Evolutionary conservation across 164 flowering plant species (phyloP).

Genomic region (Berberis thunbergii): DNA sequence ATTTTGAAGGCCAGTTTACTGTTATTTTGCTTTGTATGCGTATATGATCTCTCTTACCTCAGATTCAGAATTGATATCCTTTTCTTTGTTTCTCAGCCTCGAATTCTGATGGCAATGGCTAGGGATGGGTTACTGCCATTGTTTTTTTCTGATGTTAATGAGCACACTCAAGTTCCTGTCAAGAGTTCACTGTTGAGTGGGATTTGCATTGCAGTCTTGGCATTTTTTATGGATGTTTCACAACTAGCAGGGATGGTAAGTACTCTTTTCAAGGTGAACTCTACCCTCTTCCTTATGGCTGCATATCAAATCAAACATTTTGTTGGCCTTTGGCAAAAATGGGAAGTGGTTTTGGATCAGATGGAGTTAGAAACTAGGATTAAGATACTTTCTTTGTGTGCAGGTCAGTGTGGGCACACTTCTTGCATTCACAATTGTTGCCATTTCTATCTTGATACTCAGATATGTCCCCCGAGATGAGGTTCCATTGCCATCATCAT

Average conservation of each 20-base stretch:
- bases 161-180: background rate
- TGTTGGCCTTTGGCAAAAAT: background rate
- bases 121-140: slow-evolving; percentile 65
- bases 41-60: background rate
- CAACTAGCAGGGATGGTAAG: slow-evolving; percentile 48
- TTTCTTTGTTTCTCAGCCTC: background rate
- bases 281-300: background rate
- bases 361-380: background rate
- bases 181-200: slow-evolving; percentile 44
- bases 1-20: too few species aligned
- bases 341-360: background rate
- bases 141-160: background rate
- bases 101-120: background rate
- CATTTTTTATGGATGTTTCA: background rate
- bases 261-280: slow-evolving; percentile 2
- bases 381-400: slow-evolving; percentile 6
- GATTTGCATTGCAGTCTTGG: slow-evolving; percentile 5
- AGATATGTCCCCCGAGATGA: slow-evolving; percentile 89
- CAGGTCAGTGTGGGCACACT: slow-evolving; percentile 92
- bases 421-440: slow-evolving; percentile 90
- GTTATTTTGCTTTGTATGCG: too few species aligned
- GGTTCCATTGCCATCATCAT: slow-evolving; percentile 78
- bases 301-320: too few species aligned
- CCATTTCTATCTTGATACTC: slow-evolving; percentile 75
- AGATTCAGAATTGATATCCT: background rate